Conservation (phyloP, 2,329 filamentous ascomycete genomes). For the Pestalotiopsis sp. region DNA sequence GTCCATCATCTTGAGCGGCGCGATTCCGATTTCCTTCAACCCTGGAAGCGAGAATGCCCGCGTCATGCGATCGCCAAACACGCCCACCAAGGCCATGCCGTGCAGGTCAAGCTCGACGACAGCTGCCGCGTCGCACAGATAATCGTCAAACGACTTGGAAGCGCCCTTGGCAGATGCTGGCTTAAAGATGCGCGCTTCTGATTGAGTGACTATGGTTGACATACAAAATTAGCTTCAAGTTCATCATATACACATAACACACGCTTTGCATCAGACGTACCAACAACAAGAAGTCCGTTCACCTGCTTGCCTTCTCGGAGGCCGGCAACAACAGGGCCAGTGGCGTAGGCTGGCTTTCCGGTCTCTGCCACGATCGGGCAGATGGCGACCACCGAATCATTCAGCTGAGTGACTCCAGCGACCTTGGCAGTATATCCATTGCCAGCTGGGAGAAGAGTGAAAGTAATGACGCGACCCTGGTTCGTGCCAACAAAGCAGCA, state of each 20-base stretch:
- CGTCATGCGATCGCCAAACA: conserved; percentile 82
- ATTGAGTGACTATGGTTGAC: conserved; percentile 57
- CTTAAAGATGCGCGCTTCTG: conserved; percentile 85
- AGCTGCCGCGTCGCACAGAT: conserved; percentile 77
- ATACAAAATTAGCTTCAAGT: conserved; percentile 24
- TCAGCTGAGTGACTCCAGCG: conserved; percentile 68
- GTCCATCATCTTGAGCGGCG: conserved; percentile 72
- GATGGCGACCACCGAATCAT: conserved; percentile 74
- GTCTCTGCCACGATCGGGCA: conserved; percentile 79
- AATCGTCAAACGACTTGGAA: conserved; percentile 84
- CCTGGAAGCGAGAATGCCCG: conserved; percentile 86
- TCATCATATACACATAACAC: conserved; percentile 9
- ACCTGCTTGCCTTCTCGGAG: conserved; percentile 75
- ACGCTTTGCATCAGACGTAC: conserved; percentile 39
- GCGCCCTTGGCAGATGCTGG: conserved; percentile 87
- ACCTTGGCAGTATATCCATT: conserved; percentile 74
- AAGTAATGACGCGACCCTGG: conserved; percentile 80
- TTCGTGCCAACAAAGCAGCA: conserved; percentile 90
- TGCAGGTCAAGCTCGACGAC: conserved; percentile 76
- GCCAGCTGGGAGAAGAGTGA: conserved; percentile 82
- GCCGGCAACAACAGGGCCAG: conserved; percentile 73
- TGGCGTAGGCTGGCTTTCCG: conserved; percentile 76
- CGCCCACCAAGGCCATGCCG: conserved; percentile 77
- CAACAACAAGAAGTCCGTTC: conserved; percentile 79
- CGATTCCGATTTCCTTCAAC: conserved; percentile 79